Conservation (phyloP, 495 filamentous ascomycete genomes). For the Stereocaulon alpinum region DNA sequence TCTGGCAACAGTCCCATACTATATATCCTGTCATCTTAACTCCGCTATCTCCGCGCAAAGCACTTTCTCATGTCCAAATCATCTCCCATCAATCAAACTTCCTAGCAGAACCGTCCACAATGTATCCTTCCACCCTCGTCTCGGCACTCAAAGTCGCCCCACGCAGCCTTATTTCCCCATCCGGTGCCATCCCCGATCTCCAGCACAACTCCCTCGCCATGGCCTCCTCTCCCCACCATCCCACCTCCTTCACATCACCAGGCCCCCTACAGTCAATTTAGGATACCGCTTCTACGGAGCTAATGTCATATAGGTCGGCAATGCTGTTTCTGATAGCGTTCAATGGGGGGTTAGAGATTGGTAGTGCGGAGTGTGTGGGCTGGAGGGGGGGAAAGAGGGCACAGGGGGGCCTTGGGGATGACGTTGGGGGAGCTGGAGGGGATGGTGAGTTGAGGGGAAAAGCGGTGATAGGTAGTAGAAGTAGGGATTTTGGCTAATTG, state of each 20-base stretch:
- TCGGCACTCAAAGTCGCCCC: slow-evolving; percentile 11
- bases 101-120: no score
- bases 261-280: slow-evolving; percentile 2
- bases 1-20: no score
- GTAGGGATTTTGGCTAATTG: slow-evolving; percentile 12
- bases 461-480: slow-evolving; percentile 19
- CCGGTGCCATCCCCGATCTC: slow-evolving; percentile 13
- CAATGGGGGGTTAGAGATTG: slow-evolving; percentile 1
- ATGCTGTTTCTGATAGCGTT: slow-evolving; percentile 11
- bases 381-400: slow-evolving; percentile 4
- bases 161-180: slow-evolving; percentile 6
- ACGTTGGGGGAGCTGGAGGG: slow-evolving; percentile 1
- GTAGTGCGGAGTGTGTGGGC: not conserved
- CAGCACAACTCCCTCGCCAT: slow-evolving; percentile 19
- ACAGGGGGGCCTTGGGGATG: no score
- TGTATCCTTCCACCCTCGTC: slow-evolving; percentile 10
- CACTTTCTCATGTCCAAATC: not conserved
- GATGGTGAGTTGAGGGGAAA: slow-evolving; percentile 6
- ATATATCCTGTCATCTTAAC: not conserved
- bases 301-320: not conserved
- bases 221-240: slow-evolving; percentile 13
- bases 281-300: not conserved
- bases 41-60: not conserved
- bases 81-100: no score
- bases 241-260: slow-evolving; percentile 16